Conservation (phyloP, 2,329 filamentous ascomycete genomes). For the Pseudodiploospora longispora region DNA sequence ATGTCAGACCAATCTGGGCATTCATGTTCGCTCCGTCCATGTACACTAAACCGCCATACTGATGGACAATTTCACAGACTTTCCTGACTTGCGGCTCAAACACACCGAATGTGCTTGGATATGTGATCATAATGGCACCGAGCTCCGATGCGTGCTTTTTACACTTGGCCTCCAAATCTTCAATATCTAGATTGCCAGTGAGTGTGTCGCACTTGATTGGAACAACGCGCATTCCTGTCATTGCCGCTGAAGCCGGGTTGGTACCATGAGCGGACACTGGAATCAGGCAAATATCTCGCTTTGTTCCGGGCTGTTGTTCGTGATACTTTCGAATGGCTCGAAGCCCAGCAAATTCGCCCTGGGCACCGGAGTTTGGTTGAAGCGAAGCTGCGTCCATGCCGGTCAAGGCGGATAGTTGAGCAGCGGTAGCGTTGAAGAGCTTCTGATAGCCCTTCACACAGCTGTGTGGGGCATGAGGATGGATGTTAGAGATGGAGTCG, state of each 20-base stretch:
- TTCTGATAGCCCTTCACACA: constrained; percentile 59
- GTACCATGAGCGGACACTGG: constrained; percentile 93
- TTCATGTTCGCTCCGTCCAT: constrained; percentile 99
- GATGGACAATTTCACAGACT: constrained; percentile 77
- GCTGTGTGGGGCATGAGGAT: constrained; percentile 65
- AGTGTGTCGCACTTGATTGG: constrained; percentile 81
- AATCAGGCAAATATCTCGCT: constrained; percentile 87
- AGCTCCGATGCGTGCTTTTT: constrained; percentile 79
- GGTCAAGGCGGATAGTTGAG: constrained; percentile 73
- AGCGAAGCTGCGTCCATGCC: constrained; percentile 85
- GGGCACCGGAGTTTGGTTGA: constrained; percentile 92
- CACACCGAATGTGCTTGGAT: constrained; percentile 89
- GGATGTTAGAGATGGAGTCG: constrained; percentile 67
- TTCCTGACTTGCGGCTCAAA: constrained; percentile 86
- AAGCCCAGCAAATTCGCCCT: constrained; percentile 89
- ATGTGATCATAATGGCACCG: constrained; percentile 93
- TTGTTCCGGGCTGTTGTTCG: constrained; percentile 57
- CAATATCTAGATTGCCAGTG: constrained; percentile 84
- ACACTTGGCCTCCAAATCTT: constrained; percentile 79
- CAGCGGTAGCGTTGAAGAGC: constrained; percentile 65
- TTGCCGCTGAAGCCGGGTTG: constrained; percentile 89
- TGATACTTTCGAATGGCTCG: constrained; percentile 81
- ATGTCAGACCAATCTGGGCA: constrained; percentile 91
- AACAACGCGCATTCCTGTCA: constrained; percentile 92
- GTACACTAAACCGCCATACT: constrained; percentile 87